Conservation (phyloP, 441 rosid species). For the Populus hybrid region DNA sequence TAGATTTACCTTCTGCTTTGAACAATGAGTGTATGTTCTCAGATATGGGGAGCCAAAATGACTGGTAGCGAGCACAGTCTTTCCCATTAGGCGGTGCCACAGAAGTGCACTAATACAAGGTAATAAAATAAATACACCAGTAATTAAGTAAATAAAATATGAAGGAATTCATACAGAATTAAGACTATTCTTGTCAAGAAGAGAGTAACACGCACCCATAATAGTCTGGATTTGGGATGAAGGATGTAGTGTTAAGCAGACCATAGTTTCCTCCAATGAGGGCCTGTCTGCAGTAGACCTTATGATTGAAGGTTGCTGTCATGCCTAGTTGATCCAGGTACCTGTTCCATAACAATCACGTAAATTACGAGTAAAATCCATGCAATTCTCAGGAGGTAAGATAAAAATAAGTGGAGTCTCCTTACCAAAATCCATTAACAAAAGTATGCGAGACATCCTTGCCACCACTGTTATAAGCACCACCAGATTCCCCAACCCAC, state of each 20-base stretch:
- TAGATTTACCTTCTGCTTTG: slow-evolving; percentile 32
- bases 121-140: not conserved
- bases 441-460: slow-evolving; percentile 53
- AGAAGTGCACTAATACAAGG: slow-evolving; percentile 44
- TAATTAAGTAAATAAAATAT: not conserved
- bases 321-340: slow-evolving; percentile 66
- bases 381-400: not conserved
- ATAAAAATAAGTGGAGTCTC: not conserved
- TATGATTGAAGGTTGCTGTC: slow-evolving; percentile 52
- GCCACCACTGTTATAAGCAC: slow-evolving; percentile 75
- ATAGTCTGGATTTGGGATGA: slow-evolving; percentile 66
- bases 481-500: slow-evolving; percentile 75
- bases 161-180: not conserved
- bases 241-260: slow-evolving; percentile 48
- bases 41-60: slow-evolving; percentile 38
- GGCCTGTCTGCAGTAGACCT: slow-evolving; percentile 67
- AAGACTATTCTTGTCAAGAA: not conserved
- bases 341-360: slow-evolving; percentile 27
- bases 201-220: slow-evolving; percentile 36
- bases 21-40: slow-evolving; percentile 51
- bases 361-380: not conserved
- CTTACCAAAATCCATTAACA: slow-evolving; percentile 58
- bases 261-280: slow-evolving; percentile 71
- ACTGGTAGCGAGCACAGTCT: slow-evolving; percentile 29
- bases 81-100: slow-evolving; percentile 66